Base-by-base conservation (phyloP, 306 rosid species). In the Malus asiatica region DNA sequence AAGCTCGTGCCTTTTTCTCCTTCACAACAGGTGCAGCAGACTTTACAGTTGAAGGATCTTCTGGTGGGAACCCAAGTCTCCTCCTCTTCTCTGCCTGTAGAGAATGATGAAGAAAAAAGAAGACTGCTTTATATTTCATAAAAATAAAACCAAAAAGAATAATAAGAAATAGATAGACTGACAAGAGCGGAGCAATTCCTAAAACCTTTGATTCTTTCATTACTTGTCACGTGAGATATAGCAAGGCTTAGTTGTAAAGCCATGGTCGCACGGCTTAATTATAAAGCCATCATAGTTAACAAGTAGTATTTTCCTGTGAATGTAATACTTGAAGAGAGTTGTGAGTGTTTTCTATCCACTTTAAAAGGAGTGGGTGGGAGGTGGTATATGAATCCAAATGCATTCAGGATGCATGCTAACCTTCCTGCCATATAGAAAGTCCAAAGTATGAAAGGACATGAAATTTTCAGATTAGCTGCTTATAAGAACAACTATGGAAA, bases 31-130 rank as follows among this genome's bases (percentile, higher is more conserved):
- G 79, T 73, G 96, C 73, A 53, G 88, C 53, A 73, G 96, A 88
- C 86, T 89, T 90, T 78, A 84, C 82, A 78, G 77, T 73, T 32
- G 97, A 87, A 77, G 97, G 89, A 59, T 89, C 97, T 73, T 88
- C 97, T 29, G 93, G 82, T 67, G 97, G 90, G 87, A 95, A 84
- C 70, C 99, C 98, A 79, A 92, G 97, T 80, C 75, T 86, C 68
- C 93, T 84, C 85, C 97, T 92, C 83, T 98, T 95, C 84, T 91
- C 98, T 51, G 96, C 96, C 98, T 91, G 84, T 76, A 81, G 85
- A 68, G 30, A 62, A 60, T 66, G 18, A 68, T 79, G 72, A 16
- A 74, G 62, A 73, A 76, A 75, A 18, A 60, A 55, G 4, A 29
- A 72, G 52, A 62, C 38, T 13, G 30, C 19, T 69, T 66, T 9